A percentile compares a stretch with the other conserved stretches of the same genome.
These are phyloP conservation scores for Hypoxylon sp. DNA, from an alignment of 2,329 filamentous ascomycete genomes.

Conservation along the genomic window DNA sequence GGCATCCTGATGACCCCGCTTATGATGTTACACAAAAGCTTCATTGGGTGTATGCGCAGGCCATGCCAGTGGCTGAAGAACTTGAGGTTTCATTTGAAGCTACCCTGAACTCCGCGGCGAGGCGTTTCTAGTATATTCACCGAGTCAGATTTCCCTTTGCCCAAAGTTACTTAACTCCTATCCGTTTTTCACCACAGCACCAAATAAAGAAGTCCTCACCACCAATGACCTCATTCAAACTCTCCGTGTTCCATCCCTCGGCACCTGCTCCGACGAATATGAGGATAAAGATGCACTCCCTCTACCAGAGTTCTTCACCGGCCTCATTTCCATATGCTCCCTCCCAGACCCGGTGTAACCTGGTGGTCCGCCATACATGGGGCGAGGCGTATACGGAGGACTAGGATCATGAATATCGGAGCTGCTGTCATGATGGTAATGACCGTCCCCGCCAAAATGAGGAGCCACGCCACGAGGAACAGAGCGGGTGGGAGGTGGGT, in stretches of 20 bases:
- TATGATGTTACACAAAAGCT: background rate
- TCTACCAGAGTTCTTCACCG: slow-evolving; percentile 31
- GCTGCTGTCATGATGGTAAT: background rate
- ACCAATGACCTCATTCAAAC: slow-evolving; percentile 16
- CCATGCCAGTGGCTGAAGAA: background rate
- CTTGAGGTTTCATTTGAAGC: background rate
- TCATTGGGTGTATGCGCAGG: background rate
- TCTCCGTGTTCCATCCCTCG: slow-evolving; percentile 32
- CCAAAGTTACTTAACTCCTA: background rate
- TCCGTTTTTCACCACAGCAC: background rate
- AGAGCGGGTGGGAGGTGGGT: slow-evolving; percentile 2
- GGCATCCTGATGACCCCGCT: background rate
- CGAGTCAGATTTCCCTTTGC: background rate
- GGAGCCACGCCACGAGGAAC: background rate
- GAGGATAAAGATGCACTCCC: slow-evolving; percentile 31
- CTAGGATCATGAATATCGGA: slow-evolving; percentile 34
- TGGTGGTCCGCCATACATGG: slow-evolving; percentile 19
- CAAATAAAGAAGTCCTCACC: background rate
- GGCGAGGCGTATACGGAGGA: slow-evolving; percentile 42
- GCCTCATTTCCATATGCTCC: slow-evolving; percentile 24
- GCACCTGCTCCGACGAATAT: slow-evolving; percentile 28
- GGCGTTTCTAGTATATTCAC: background rate
- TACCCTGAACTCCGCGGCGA: background rate
- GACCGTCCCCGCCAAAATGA: slow-evolving; percentile 34
- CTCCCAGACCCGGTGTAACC: slow-evolving; percentile 1